Base-by-base conservation (phyloP, 495 filamentous ascomycete species). In the Penicillium canescens region DNA sequence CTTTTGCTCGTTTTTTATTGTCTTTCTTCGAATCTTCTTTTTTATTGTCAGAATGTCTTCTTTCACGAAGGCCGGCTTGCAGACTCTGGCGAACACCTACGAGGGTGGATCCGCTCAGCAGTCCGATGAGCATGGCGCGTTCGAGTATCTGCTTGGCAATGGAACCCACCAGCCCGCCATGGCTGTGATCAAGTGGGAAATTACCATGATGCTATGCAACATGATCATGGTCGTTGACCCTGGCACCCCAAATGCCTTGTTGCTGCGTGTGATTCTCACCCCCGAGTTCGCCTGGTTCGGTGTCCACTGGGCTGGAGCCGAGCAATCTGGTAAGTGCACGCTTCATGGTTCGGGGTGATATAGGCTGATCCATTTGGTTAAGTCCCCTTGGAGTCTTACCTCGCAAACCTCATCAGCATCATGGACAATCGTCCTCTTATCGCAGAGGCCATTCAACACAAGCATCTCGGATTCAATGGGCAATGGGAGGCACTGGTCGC, bases 231-330 rank as follows among this genome's bases (percentile, higher is more conserved):
- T 57, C n/a, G 37, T 57, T 14, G 34, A 46, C 18, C 49, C 50
- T 5, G 39, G 37, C 21, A 28, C 12, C 10, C 20, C 26, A 8
- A 7, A 52, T 11, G 31, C 55, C 4, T 52, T 20, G 28, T 28
- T 43, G 14, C 43, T 53, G 10, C 50, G 44, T 39, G 23, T 57
- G 4, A 18, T 44, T 16, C 38, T 53, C 9, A 16, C 49, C 1
- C 38, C 37, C 31, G 50, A 57, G 18, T 48, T 49, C 33, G 2
- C 40, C 26, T 57, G 50, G 37, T 31, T 57, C 20, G 49, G 49
- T 9, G 16, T 57, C 3, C 44, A 57, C 55, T 43, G 16, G 50
- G 49, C 38, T 44, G 37, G 49, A 24, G 14, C 33, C 37, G 12
- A 34, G 31, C 13, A 18, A 2, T 14, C 35, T 41, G 43, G 50